Evolutionary conservation across 768 basidiomycete genomes (phyloP).

Genomic region (Crepidotus variabilis): DNA sequence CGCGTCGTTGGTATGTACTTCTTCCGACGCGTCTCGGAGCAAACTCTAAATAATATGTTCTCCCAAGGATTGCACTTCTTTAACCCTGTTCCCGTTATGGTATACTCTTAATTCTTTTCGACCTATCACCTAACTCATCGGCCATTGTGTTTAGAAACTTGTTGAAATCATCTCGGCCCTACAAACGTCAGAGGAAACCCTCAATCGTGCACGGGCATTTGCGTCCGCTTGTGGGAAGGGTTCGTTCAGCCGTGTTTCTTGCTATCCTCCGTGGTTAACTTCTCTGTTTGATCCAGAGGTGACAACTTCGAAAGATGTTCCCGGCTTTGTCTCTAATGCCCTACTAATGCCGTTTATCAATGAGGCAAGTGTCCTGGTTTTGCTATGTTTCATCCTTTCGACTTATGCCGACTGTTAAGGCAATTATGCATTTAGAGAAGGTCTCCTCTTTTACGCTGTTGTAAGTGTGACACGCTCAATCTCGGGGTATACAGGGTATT

Average conservation of each 20-base stretch:
- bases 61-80: slow-evolving; percentile 83
- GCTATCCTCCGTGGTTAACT: not conserved
- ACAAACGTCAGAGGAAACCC: slow-evolving; percentile 78
- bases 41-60: not conserved
- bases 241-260: slow-evolving; percentile 20
- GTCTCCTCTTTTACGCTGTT: slow-evolving; percentile 28
- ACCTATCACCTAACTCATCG: not conserved
- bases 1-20: slow-evolving; percentile 72
- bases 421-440: slow-evolving; percentile 91
- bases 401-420: slow-evolving; percentile 37
- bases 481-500: slow-evolving; percentile 51
- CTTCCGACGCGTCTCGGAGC: not conserved
- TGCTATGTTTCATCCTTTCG: not conserved
- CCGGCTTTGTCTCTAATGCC: slow-evolving; percentile 94
- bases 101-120: slow-evolving; percentile 26
- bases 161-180: slow-evolving; percentile 94
- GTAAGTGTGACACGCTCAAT: not conserved
- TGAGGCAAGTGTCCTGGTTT: slow-evolving; percentile 48
- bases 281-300: slow-evolving; percentile 56
- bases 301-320: slow-evolving; percentile 85
- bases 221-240: slow-evolving; percentile 91
- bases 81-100: slow-evolving; percentile 97
- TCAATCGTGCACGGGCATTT: slow-evolving; percentile 75
- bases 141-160: slow-evolving; percentile 54
- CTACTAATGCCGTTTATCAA: slow-evolving; percentile 97